Percentiles rank a stretch among this genome's conserved stretches.
phyloP scores from a whole-genome alignment of 2,329 filamentous ascomycete genomes.

The Neoscytalidium dimidiatum region DNA sequence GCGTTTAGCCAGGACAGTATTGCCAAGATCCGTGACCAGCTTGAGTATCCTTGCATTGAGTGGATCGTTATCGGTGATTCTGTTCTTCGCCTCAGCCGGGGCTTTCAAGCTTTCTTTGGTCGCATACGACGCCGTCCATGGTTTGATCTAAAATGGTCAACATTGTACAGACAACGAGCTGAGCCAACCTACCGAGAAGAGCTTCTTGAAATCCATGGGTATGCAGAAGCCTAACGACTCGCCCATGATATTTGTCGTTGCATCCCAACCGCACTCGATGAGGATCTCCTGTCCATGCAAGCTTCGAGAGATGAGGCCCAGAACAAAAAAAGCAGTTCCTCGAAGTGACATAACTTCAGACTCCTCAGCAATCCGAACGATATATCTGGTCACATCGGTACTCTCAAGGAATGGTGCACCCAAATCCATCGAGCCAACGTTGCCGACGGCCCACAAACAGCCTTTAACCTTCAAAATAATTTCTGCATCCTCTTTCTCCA shows the following conservation, averaged over 20 bases:
- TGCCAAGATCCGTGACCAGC: constrained; percentile 83
- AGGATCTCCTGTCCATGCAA: constrained; percentile 90
- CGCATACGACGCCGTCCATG: constrained; percentile 34
- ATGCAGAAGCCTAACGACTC: constrained; percentile 86
- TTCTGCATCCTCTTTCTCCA: constrained; percentile 83
- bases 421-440: constrained; percentile 97
- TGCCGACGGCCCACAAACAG: constrained; percentile 95
- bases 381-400: constrained; percentile 81
- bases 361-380: constrained; percentile 83
- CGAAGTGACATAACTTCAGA: constrained; percentile 90
- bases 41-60: constrained; percentile 76
- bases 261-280: constrained; percentile 88
- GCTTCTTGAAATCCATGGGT: constrained; percentile 72
- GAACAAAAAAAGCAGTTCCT: constrained; percentile 93
- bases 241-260: constrained; percentile 80
- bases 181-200: constrained; percentile 64
- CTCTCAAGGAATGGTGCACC: constrained; percentile 92
- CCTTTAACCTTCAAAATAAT: constrained; percentile 92
- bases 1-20: constrained; percentile 88
- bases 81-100: constrained; percentile 23
- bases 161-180: no score
- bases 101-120: background rate
- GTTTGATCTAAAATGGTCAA: constrained; percentile 34
- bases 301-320: constrained; percentile 89
- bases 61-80: constrained; percentile 59